Base-by-base conservation (phyloP, 352 stramenopile species). In the Pythium utonaiense region DNA sequence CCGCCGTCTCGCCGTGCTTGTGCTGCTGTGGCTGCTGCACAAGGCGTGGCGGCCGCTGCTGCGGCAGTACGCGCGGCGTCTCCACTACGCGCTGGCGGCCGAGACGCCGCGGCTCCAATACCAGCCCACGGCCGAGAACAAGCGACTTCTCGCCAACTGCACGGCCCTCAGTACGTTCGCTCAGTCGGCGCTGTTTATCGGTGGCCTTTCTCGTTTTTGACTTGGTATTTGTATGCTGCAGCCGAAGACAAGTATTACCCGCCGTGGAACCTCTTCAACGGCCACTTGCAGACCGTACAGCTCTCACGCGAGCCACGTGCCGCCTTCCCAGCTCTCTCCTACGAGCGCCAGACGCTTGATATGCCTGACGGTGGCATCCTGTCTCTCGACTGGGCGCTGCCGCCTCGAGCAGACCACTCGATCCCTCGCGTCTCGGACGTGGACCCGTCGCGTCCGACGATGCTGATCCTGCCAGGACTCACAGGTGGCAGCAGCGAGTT, bases 341-440 rank as follows among this genome's bases (percentile, higher is more conserved):
- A 91, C 65, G 60, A 79, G 49, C 76, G 82, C 16, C 73, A 91
- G 61, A 56, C 81, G 5, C 66, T 91, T 5, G 69, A 84, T 27
- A 72, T 88, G 65, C 74, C 73, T 14, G 79, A 91, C 57, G 79
- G 81, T 24, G 83, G 83, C 17, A 66, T 89, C 16, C 67, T 88
- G 14, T 89, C 83, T 1, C 63, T 93, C 28, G 83, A 93, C 68
- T 93, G 83, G 83, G 83, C 79, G 21, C 65, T 86, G 10, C 63
- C 77, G 27, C 25, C 74, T 9, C 51, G 40, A 16, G 28, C 34
- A 1, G 28, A 73, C 22, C 49, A 65, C 33, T 52, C 36, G 24
- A 47, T 64, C 6, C 31, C 56, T 16, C 47, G 69, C 10, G 24
- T 80, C 17, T 50, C 66, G 12, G 53, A 74, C 3, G 42, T 88